Conservation (phyloP, 2,329 filamentous ascomycete genomes). For the Fusarium tjaetaba region DNA sequence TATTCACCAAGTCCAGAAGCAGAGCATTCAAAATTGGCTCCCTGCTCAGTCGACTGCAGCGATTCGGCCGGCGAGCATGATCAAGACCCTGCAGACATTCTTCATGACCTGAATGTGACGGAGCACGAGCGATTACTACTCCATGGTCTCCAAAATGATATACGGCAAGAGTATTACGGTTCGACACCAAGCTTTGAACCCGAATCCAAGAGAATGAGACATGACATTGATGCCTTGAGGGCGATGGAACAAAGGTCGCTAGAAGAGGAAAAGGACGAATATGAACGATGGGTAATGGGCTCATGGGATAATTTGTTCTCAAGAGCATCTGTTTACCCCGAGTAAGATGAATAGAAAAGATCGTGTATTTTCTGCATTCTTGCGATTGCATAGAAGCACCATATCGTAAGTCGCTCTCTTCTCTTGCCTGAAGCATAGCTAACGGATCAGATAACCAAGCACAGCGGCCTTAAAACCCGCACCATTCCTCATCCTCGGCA, state of each 20-base stretch:
- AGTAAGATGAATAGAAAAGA: fast-evolving
- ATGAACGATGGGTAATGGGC: neutral
- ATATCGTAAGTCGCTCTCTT: fast-evolving
- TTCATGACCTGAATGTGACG: neutral
- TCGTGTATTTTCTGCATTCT: fast-evolving
- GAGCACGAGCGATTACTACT: neutral
- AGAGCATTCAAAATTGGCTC: neutral
- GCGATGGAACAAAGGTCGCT: neutral
- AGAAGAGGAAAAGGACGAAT: neutral
- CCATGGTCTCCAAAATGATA: neutral
- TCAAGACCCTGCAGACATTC: neutral
- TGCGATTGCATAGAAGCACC: fast-evolving
- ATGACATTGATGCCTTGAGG: neutral
- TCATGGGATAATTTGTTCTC: neutral
- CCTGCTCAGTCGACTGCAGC: neutral
- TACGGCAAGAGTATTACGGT: neutral
- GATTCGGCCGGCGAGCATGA: neutral
- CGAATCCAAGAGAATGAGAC: neutral
- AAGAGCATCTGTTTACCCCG: neutral
- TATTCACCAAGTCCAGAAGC: fast-evolving
- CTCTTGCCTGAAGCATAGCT: fast-evolving
- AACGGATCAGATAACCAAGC: fast-evolving
- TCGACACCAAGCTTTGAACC: neutral
- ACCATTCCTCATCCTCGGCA: no score
- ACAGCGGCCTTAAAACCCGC: fast-evolving